phyloP scores from a whole-genome alignment of 257 asterid genomes.

The Forsythia viridissima region DNA sequence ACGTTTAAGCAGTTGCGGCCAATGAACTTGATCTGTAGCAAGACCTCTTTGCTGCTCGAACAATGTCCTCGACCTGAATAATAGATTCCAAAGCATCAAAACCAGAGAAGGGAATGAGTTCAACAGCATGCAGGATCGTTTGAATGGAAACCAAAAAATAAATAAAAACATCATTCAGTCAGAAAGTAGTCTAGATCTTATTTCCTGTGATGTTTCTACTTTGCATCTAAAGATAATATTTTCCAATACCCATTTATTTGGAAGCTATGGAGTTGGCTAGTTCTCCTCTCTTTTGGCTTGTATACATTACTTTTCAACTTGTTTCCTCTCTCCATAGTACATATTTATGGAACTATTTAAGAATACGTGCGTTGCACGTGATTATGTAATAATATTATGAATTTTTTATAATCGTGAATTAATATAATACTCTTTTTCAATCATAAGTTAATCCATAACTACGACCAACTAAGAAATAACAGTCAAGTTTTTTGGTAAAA shows the following conservation, averaged over 20 bases:
- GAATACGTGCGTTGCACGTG: too few species aligned
- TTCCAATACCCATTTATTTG: neutral
- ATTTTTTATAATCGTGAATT: too few species aligned
- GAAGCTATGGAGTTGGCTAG: neutral
- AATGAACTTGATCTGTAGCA: conserved; percentile 42
- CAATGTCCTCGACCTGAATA: conserved; percentile 47
- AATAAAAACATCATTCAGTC: neutral
- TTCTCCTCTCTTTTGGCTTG: neutral
- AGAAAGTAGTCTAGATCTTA: neutral
- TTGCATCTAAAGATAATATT: too few species aligned
- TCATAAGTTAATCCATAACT: too few species aligned
- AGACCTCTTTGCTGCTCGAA: conserved; percentile 48
- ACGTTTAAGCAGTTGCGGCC: conserved; percentile 35
- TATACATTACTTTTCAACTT: neutral
- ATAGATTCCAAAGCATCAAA: neutral
- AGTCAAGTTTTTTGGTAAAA: too few species aligned
- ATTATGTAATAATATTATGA: too few species aligned
- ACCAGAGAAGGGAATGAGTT: neutral
- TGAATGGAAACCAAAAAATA: neutral
- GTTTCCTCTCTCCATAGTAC: neutral
- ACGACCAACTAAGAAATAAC: too few species aligned
- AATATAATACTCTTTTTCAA: too few species aligned
- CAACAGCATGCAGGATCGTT: neutral
- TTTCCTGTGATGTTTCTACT: too few species aligned
- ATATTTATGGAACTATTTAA: neutral